A percentile compares a stretch with the other conserved stretches of the same genome.
phyloP scores from a whole-genome alignment of 331 rosid species.

The Dryas integrifolia region DNA sequence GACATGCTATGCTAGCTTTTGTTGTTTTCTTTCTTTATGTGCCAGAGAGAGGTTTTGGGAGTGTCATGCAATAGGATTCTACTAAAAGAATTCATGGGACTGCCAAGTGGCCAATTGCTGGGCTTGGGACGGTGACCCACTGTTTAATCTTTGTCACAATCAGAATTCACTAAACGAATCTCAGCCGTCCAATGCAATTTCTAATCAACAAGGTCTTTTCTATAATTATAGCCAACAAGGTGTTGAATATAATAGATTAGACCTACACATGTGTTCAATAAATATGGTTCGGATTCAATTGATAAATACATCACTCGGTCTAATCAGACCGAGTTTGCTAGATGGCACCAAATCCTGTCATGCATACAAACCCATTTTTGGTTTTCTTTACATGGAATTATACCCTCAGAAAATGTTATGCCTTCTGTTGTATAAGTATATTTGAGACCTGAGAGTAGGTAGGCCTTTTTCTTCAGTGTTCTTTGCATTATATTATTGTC shows the following conservation, averaged over 20 bases:
- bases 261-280: not conserved
- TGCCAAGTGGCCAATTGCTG: constrained; percentile 4
- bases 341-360: constrained; percentile 19
- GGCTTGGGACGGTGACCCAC: not conserved
- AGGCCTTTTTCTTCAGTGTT: constrained; percentile 7
- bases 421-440: not conserved
- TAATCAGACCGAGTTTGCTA: not conserved
- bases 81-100: constrained; percentile 23
- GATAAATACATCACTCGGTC: not conserved
- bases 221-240: too few relatives aligned
- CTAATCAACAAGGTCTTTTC: not conserved
- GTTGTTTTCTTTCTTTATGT: constrained; percentile 2
- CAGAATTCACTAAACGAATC: not conserved
- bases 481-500: constrained; percentile 20
- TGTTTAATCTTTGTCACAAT: not conserved
- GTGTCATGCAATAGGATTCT: constrained; percentile 23
- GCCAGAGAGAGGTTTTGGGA: not conserved
- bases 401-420: constrained; percentile 16
- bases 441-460: constrained; percentile 12
- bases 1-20: constrained; percentile 4
- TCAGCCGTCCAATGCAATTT: not conserved
- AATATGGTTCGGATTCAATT: not conserved
- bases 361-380: not conserved
- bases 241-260: too few relatives aligned
- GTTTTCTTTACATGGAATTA: constrained; percentile 13